Evolutionary conservation across 2,329 filamentous ascomycete genomes (phyloP).

Genomic region (Aspergillus calidoustus): DNA sequence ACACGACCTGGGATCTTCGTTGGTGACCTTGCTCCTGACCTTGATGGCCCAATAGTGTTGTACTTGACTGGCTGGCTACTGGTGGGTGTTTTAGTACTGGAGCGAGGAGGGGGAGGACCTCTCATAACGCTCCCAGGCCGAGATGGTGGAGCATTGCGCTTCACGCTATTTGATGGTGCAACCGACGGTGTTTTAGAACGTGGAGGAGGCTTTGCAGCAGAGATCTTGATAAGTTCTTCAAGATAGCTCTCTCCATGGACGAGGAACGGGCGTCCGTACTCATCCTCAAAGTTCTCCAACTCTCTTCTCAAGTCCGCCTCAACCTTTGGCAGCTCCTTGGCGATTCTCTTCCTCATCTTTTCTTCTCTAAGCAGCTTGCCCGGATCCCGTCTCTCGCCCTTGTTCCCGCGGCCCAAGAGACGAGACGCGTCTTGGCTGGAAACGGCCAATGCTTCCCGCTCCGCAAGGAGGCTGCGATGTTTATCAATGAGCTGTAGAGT

Average conservation of each 20-base stretch:
- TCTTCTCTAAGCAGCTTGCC: conserved; percentile 92
- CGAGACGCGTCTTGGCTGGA: conserved; percentile 95
- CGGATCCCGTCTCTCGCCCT: conserved; percentile 92
- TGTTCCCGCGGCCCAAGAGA: conserved; percentile 86
- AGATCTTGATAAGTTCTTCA: conserved; percentile 70
- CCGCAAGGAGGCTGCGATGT: conserved; percentile 79
- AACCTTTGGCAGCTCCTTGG: conserved; percentile 93
- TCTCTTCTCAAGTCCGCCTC: conserved; percentile 79
- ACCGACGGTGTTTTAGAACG: conserved; percentile 52
- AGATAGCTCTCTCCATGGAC: conserved; percentile 92
- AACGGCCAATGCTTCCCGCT: conserved; percentile 83
- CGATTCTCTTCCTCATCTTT: conserved; percentile 97
- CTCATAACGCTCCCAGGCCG: conserved; percentile 39
- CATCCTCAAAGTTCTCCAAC: conserved; percentile 89
- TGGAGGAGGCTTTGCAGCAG: conserved; percentile 68
- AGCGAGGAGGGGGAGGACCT: conserved; percentile 47
- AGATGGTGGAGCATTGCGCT: conserved; percentile 24
- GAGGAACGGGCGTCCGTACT: conserved; percentile 89
- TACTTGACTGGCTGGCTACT: conserved; percentile 45
- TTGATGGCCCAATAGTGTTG: conserved; percentile 39
- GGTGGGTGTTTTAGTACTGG: conserved; percentile 53
- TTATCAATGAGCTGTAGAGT: conserved; percentile 81
- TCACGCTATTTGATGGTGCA: conserved; percentile 29
- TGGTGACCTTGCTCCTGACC: conserved; percentile 48
- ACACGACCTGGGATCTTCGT: conserved; percentile 55